Base-by-base conservation (phyloP, 768 basidiomycete genomes). In the Infundibulicybe gibba region DNA sequence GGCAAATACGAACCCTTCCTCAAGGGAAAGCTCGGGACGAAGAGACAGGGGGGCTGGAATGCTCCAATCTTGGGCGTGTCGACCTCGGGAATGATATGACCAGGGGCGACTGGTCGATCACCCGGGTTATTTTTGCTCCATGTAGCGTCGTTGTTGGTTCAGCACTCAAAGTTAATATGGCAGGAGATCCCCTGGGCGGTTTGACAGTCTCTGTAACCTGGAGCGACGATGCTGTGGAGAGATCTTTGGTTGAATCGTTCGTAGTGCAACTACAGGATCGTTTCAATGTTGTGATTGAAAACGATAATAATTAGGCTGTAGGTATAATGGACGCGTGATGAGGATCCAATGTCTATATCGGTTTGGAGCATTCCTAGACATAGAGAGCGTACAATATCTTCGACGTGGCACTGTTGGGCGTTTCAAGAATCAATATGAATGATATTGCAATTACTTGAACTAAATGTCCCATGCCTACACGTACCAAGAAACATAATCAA, bases 21-120 rank as follows among this genome's bases (percentile, higher is more conserved):
- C 42, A 44, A 38, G 8, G 59, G 61, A 1, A 56, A 56, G 49
- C 44, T 68, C 14, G 68, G 65, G 13, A 59, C 54, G 50, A 69
- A 70, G 52, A 57, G 72, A 19, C 49, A 47, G 53, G 14, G 14
- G 62, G 61, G 30, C 44, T 74, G 14, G 64, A 66, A 49, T 43
- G 73, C 10, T 72, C 71, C 25, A 25, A 25, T 25, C 25, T 25
- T 25, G 25, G 42, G 31, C 14, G 31, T 15, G 42, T 17, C 34
- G 25, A 43, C n/a, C 14, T 17, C 16, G n/a, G n/a, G 25, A 25
- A 8, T 8, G 25, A 25, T 8, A 25, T 25, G 25, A 4, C 25
- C 25, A 25, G 8, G 4, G 25, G 25, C 4, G 42, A 31, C 34
- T 63, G 60, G 61, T 50, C 47, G 33, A 55, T 57, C 9, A 58